Evolutionary conservation across 179 eudicot genomes (phyloP).

Genomic region (Camellia oleifera): DNA sequence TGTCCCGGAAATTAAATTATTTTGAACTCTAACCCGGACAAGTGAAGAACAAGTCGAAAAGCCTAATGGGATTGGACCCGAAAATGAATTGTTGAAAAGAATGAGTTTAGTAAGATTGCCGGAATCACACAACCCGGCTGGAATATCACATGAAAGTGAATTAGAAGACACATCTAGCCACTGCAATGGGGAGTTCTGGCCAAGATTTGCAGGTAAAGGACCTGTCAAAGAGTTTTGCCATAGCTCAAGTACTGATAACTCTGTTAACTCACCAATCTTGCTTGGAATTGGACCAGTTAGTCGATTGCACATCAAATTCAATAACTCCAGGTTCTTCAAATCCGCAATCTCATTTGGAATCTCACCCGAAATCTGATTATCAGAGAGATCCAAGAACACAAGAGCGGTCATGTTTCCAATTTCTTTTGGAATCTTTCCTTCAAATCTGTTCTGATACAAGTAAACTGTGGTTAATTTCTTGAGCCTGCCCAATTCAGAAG

Average conservation of each 20-base stretch:
- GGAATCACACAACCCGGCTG: slow-evolving; percentile 48
- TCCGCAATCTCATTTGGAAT: slow-evolving; percentile 59
- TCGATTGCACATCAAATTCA: slow-evolving; percentile 78
- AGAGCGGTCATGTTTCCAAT: slow-evolving; percentile 57
- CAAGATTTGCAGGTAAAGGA: slow-evolving; percentile 57
- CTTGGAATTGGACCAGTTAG: slow-evolving; percentile 56
- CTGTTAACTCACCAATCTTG: slow-evolving; percentile 44
- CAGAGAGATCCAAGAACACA: slow-evolving; percentile 64
- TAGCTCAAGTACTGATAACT: slow-evolving; percentile 53
- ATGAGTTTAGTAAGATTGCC: slow-evolving; percentile 85
- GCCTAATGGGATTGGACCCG: slow-evolving; percentile 66
- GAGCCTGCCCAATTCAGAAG: slow-evolving; percentile 59
- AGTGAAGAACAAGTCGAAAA: slow-evolving; percentile 62
- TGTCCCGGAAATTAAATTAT: slow-evolving; percentile 53
- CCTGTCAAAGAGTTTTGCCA: slow-evolving; percentile 78
- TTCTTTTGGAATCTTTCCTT: slow-evolving; percentile 52
- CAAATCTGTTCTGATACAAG: slow-evolving; percentile 61
- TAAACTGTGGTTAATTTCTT: slow-evolving; percentile 56
- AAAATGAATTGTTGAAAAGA: slow-evolving; percentile 68
- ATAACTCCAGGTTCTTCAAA: slow-evolving; percentile 55
- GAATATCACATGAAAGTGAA: slow-evolving; percentile 59
- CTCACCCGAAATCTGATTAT: slow-evolving; percentile 56
- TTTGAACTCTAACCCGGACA: slow-evolving; percentile 73
- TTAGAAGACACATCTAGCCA: slow-evolving; percentile 83
- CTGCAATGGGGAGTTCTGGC: slow-evolving; percentile 55